Percentiles rank a stretch among this genome's conserved stretches.
phyloP scores from a whole-genome alignment of 2,329 filamentous ascomycete species.

The Chaetomiaceae sp. region DNA sequence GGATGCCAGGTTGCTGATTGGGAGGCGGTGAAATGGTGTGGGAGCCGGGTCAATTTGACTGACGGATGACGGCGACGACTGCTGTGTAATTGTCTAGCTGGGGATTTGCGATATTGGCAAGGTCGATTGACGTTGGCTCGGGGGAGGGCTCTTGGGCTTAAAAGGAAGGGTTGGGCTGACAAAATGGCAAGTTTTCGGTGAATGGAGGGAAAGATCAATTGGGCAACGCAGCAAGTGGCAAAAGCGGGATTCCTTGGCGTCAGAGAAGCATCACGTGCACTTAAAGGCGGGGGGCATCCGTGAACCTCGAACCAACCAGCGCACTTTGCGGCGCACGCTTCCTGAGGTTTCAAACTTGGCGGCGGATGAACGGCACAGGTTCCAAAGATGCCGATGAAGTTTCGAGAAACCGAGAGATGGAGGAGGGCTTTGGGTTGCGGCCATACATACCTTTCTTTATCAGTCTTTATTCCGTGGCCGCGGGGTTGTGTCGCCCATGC shows the following conservation, averaged over 20 bases:
- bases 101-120: not conserved
- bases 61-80: no score
- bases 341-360: not conserved
- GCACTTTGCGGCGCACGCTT: conserved; percentile 2
- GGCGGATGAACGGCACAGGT: conserved; percentile 1
- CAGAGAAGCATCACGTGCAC: not conserved
- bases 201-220: not conserved
- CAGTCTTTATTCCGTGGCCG: no score
- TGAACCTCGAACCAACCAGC: not conserved
- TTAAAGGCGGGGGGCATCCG: not conserved
- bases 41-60: not conserved
- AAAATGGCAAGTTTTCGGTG: conserved; percentile 4
- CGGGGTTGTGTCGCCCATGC: no score
- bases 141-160: not conserved
- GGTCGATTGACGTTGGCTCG: not conserved
- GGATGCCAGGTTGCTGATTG: conserved; percentile 32
- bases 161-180: conserved; percentile 1
- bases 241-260: conserved; percentile 1
- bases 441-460: no score
- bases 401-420: no score
- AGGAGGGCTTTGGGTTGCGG: no score
- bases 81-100: no score
- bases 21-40: not conserved
- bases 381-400: not conserved
- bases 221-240: not conserved